These are phyloP conservation scores for Ophiostoma sp. DNA, from an alignment of 2,329 filamentous ascomycete genomes.

Conservation along the genomic window DNA sequence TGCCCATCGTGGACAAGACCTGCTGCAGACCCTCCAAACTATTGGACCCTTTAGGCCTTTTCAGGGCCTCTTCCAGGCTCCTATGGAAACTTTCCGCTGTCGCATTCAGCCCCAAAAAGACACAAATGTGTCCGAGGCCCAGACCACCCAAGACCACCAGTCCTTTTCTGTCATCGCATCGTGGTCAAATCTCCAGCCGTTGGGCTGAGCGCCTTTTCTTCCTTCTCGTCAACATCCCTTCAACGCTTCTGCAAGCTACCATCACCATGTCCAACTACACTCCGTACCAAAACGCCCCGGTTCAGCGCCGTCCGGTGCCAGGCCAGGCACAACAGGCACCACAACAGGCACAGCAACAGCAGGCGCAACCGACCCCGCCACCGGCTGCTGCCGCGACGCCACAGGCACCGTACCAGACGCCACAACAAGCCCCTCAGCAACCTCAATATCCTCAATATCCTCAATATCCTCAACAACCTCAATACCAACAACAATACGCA, in stretches of 20 bases:
- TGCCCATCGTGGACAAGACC: not conserved
- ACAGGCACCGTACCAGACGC: not conserved
- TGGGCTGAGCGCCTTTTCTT: not conserved
- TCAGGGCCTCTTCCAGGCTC: too few relatives aligned
- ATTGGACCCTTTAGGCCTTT: not conserved
- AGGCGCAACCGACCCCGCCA: not conserved
- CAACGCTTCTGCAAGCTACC: not conserved
- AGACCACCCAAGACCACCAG: not conserved
- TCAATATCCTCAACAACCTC: not conserved
- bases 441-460: not conserved
- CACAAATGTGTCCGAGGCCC: not conserved
- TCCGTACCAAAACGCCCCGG: not conserved
- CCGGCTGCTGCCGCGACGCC: not conserved
- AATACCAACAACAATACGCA: not conserved
- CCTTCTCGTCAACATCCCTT: not conserved
- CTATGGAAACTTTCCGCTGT: not conserved
- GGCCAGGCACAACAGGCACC: constrained; percentile 5
- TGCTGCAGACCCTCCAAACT: not conserved
- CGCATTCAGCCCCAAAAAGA: not conserved
- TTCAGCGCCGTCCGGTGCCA: constrained; percentile 15
- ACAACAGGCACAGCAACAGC: not conserved
- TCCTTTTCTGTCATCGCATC: not conserved
- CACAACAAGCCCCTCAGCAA: not conserved
- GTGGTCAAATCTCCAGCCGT: not conserved
- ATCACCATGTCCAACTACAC: constrained; percentile 6